Conservation (phyloP, 768 basidiomycete genomes). For the Favolaschia claudopus region DNA sequence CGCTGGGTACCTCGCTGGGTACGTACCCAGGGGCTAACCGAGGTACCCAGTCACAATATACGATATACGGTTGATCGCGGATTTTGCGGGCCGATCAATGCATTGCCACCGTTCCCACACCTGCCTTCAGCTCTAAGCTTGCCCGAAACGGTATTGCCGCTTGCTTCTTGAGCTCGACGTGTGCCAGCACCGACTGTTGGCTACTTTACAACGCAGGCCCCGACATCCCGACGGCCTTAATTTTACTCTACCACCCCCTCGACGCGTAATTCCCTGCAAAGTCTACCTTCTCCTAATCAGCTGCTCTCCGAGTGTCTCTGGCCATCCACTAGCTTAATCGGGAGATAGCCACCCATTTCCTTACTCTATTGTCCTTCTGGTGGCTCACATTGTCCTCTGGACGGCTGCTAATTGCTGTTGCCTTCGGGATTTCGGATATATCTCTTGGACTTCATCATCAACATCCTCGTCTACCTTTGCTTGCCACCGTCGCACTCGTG, state of each 20-base stretch:
- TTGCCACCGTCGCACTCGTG: too few species aligned
- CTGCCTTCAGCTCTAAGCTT: neutral
- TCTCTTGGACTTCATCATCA: too few species aligned
- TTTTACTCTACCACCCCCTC: neutral
- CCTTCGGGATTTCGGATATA: too few species aligned
- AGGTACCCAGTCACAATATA: slow-evolving; percentile 20
- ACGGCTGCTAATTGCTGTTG: too few species aligned
- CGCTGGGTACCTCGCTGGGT: slow-evolving; percentile 15
- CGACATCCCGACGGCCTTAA: neutral
- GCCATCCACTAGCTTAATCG: too few species aligned
- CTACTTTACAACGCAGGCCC: neutral
- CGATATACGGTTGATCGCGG: slow-evolving; percentile 1
- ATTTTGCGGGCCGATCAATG: neutral
- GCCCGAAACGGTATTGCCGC: neutral
- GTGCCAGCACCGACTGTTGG: neutral
- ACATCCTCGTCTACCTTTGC: too few species aligned
- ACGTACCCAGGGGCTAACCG: slow-evolving; percentile 13
- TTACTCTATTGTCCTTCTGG: too few species aligned
- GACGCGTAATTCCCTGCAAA: too few species aligned
- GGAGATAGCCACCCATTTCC: too few species aligned
- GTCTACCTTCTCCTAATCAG: too few species aligned
- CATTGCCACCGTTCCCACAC: neutral
- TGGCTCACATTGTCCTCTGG: too few species aligned
- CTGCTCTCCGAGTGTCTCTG: too few species aligned
- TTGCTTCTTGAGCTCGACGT: neutral